A percentile compares a stretch with the other conserved stretches of the same genome.
These are phyloP conservation scores for Bassia scoparia DNA, from an alignment of 148 eudicot genomes.

Conservation along the genomic window DNA sequence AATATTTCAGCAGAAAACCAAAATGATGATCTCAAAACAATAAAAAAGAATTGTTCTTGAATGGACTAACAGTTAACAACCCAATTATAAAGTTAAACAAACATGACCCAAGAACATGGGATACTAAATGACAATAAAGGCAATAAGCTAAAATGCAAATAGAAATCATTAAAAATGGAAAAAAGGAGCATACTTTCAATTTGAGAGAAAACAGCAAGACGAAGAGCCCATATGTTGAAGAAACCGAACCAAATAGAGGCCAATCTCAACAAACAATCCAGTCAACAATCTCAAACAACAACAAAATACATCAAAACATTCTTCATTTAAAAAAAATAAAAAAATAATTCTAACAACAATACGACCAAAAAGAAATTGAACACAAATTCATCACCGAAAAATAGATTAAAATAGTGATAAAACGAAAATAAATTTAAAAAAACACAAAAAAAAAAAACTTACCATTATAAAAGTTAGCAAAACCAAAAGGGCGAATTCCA, in stretches of 20 bases:
- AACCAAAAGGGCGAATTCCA: too few relatives aligned
- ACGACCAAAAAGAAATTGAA: too few relatives aligned
- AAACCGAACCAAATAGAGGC: slow-evolving; percentile 97
- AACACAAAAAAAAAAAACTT: too few relatives aligned
- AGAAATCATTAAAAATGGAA: background rate
- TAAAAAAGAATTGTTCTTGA: background rate
- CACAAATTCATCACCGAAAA: too few relatives aligned
- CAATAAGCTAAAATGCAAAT: background rate
- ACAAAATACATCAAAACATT: too few relatives aligned
- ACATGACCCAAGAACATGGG: slow-evolving; percentile 12
- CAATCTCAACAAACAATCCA: slow-evolving; percentile 64
- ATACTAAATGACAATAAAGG: background rate
- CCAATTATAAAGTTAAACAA: background rate
- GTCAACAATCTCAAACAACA: too few relatives aligned
- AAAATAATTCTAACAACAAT: too few relatives aligned
- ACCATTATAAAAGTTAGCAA: too few relatives aligned
- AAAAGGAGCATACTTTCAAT: slow-evolving; percentile 42
- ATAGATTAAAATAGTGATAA: too few relatives aligned
- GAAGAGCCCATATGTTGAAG: slow-evolving; percentile 94
- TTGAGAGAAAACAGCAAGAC: slow-evolving; percentile 80
- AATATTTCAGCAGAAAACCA: slow-evolving; percentile 8
- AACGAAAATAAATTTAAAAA: too few relatives aligned
- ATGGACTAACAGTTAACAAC: slow-evolving; percentile 14
- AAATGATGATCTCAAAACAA: slow-evolving; percentile 18
- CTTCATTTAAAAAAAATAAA: too few relatives aligned